Percentiles rank a stretch among this genome's conserved stretches.
phyloP scores from a whole-genome alignment of 2,329 filamentous ascomycete species.

The Hypoxylon rubiginosum region DNA sequence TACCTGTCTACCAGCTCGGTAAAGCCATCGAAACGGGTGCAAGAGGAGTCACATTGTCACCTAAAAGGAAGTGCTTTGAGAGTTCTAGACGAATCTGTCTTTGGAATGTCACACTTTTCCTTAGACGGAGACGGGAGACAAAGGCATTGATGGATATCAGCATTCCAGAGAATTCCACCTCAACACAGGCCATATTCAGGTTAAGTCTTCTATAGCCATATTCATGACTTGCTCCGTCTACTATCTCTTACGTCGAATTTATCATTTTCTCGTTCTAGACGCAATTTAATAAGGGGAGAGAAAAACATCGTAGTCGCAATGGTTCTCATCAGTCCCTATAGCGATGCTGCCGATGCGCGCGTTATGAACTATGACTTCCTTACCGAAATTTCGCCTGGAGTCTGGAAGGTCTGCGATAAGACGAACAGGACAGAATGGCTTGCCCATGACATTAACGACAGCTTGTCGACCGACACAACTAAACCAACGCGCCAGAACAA shows the following conservation, averaged over 20 bases:
- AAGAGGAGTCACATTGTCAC: slow-evolving; percentile 8
- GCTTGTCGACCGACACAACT: slow-evolving; percentile 29
- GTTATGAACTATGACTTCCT: slow-evolving; percentile 48
- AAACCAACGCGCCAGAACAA: slow-evolving; percentile 7
- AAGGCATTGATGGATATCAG: slow-evolving; percentile 45
- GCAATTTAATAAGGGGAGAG: not conserved
- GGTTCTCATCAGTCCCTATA: slow-evolving; percentile 33
- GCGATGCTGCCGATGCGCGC: slow-evolving; percentile 9
- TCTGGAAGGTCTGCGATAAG: slow-evolving; percentile 50
- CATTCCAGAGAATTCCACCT: slow-evolving; percentile 32
- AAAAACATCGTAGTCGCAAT: slow-evolving; percentile 17
- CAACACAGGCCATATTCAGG: slow-evolving; percentile 26
- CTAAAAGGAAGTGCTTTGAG: slow-evolving; percentile 12
- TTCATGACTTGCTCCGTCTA: slow-evolving; percentile 4
- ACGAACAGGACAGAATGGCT: slow-evolving; percentile 47
- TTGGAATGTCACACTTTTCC: slow-evolving; percentile 42
- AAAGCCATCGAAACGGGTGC: slow-evolving; percentile 12
- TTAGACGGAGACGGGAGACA: slow-evolving; percentile 37
- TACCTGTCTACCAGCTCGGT: not conserved
- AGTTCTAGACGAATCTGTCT: slow-evolving; percentile 40
- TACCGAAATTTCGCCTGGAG: slow-evolving; percentile 43
- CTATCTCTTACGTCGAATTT: slow-evolving; percentile 8
- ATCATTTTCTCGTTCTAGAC: not conserved
- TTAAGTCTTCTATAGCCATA: slow-evolving; percentile 9
- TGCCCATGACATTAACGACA: slow-evolving; percentile 48